Percentiles rank a stretch among this genome's conserved stretches.
Conservation (phyloP, 306 rosid genomes). For the Casuarina equisetifolia region DNA sequence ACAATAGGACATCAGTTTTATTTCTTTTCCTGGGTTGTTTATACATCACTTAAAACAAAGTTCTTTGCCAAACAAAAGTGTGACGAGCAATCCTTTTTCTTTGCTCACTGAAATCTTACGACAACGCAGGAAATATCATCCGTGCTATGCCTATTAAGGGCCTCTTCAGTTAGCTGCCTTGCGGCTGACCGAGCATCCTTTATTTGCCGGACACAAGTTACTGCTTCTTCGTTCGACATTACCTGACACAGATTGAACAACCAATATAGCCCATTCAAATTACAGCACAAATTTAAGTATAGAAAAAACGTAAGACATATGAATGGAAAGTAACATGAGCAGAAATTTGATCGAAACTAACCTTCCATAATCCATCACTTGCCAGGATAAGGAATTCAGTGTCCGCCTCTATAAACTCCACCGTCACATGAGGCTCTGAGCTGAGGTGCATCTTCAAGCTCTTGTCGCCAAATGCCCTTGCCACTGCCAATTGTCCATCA, state of each 20-base stretch:
- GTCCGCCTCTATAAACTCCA: slow-evolving; percentile 51
- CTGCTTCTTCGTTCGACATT: slow-evolving; percentile 93
- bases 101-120: slow-evolving; percentile 61
- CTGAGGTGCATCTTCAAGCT: slow-evolving; percentile 87
- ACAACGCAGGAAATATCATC: slow-evolving; percentile 90
- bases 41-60: not conserved
- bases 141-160: slow-evolving; percentile 74
- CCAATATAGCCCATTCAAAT: not conserved
- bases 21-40: not conserved
- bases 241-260: slow-evolving; percentile 50
- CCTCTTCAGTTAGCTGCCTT: slow-evolving; percentile 77
- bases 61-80: not conserved
- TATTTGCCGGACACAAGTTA: slow-evolving; percentile 52
- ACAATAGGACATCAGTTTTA: not conserved
- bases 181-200: slow-evolving; percentile 91
- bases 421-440: slow-evolving; percentile 69
- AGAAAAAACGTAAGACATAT: not conserved
- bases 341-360: slow-evolving; percentile 34
- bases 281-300: not conserved
- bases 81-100: slow-evolving; percentile 33
- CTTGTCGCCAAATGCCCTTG: slow-evolving; percentile 97
- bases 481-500: slow-evolving; percentile 93
- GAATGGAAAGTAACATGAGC: not conserved
- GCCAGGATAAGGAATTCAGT: slow-evolving; percentile 82
- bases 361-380: slow-evolving; percentile 99